Evolutionary conservation across 257 asterid genomes (phyloP).

Genomic region (Avicennia marina): DNA sequence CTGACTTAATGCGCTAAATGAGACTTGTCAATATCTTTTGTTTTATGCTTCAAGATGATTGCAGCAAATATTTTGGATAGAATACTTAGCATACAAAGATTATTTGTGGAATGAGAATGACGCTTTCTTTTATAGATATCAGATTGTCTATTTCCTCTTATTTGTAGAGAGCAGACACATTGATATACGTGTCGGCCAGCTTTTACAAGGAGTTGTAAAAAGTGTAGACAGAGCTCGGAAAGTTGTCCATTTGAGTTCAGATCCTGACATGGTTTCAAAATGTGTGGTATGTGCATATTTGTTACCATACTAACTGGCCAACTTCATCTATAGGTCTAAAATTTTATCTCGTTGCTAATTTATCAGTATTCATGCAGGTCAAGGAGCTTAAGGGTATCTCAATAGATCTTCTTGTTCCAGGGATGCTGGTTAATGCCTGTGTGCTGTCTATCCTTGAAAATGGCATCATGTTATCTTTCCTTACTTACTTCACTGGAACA

Average conservation of each 20-base stretch:
- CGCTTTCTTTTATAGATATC: slow-evolving; percentile 11
- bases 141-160: slow-evolving; percentile 12
- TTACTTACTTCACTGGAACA: slow-evolving; percentile 91
- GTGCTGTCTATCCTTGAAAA: slow-evolving; percentile 83
- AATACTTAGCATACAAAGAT: too few relatives aligned
- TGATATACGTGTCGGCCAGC: slow-evolving; percentile 53
- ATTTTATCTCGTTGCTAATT: slow-evolving; percentile 22
- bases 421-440: slow-evolving; percentile 96
- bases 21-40: too few relatives aligned
- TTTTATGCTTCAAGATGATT: not conserved
- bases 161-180: slow-evolving; percentile 36
- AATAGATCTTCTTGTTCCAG: slow-evolving; percentile 93
- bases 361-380: slow-evolving; percentile 48
- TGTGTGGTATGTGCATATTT: slow-evolving; percentile 60
- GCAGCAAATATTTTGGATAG: too few relatives aligned
- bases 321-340: slow-evolving; percentile 4
- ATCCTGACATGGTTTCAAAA: slow-evolving; percentile 55
- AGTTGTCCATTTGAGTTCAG: slow-evolving; percentile 73
- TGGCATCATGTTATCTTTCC: slow-evolving; percentile 87
- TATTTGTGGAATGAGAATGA: not conserved
- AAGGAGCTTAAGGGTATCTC: slow-evolving; percentile 90
- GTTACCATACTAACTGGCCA: not conserved
- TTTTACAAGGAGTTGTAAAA: slow-evolving; percentile 78
- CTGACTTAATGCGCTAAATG: not conserved
- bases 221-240: slow-evolving; percentile 69